phyloP scores from a whole-genome alignment of 371 early-diverging fungal genomes.

The Mucor irregularis region DNA sequence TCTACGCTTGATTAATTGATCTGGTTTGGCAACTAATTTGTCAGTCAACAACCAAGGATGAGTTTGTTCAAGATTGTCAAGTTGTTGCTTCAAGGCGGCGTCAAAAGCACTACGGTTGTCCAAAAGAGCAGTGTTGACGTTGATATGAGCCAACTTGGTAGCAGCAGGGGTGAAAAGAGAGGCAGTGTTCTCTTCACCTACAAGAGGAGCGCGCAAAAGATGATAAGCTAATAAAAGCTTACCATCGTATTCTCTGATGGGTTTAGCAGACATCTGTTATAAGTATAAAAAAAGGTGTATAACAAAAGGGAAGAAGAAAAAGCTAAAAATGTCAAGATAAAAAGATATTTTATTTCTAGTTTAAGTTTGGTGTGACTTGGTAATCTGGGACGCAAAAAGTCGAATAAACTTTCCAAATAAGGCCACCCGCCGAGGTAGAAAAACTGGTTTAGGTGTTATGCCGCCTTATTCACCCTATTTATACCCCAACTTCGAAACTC shows the following conservation, averaged over 20 bases:
- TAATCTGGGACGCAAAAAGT: not conserved
- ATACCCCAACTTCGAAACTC: constrained; percentile 9
- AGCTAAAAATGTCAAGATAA: constrained; percentile 9
- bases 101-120: constrained; percentile 50
- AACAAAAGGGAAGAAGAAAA: constrained; percentile 1
- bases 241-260: constrained; percentile 97
- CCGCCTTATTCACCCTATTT: not conserved
- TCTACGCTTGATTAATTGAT: constrained; percentile 96
- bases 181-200: constrained; percentile 36
- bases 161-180: constrained; percentile 70
- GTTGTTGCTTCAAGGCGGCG: constrained; percentile 61
- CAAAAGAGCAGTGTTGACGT: constrained; percentile 67
- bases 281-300: not conserved
- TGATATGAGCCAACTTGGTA: constrained; percentile 79
- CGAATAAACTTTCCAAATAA: constrained; percentile 15
- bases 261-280: constrained; percentile 88
- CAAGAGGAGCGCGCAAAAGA: constrained; percentile 73
- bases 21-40: constrained; percentile 95
- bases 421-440: constrained; percentile 28
- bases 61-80: constrained; percentile 69
- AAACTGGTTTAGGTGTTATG: constrained; percentile 28
- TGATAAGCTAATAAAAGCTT: constrained; percentile 91
- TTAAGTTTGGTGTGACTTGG: constrained; percentile 9
- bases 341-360: constrained; percentile 5
- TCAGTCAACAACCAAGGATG: constrained; percentile 86